These are phyloP conservation scores for Aschersonia sp. DNA, from an alignment of 2,329 filamentous ascomycete species.

Conservation along the genomic window DNA sequence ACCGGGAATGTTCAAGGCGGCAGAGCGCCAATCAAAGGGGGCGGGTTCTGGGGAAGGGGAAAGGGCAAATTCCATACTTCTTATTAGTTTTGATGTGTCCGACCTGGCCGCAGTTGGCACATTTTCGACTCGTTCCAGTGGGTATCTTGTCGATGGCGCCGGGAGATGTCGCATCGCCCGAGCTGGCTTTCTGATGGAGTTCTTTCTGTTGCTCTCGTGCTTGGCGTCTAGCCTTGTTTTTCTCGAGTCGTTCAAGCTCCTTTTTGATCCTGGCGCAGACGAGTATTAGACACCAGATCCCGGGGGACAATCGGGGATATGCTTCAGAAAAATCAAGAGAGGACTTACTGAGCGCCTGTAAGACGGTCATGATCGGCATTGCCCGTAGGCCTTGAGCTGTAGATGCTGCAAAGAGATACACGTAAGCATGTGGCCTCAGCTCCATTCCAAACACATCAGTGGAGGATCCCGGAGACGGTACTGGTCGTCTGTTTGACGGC, in stretches of 20 bases:
- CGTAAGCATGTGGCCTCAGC: constrained; percentile 22
- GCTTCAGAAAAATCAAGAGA: no score
- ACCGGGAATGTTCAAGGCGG: constrained; percentile 6
- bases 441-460: constrained; percentile 19
- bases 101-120: constrained; percentile 91
- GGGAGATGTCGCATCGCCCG: constrained; percentile 34
- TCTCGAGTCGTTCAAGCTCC: constrained; percentile 72
- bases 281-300: no score
- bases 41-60: constrained; percentile 12
- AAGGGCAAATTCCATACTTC: constrained; percentile 48
- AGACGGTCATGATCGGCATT: constrained; percentile 37
- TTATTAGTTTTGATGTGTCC: constrained; percentile 99
- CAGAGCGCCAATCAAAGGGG: constrained; percentile 19
- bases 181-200: constrained; percentile 30
- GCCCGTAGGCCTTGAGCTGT: constrained; percentile 32
- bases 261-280: constrained; percentile 22
- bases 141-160: constrained; percentile 36
- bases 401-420: constrained; percentile 28
- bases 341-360: constrained; percentile 23
- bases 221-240: constrained; percentile 81
- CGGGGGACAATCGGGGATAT: no score
- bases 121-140: constrained; percentile 71
- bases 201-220: constrained; percentile 85
- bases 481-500: constrained; percentile 7
- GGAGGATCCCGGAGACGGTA: constrained; percentile 14